A percentile compares a stretch with the other conserved stretches of the same genome.
Conservation (phyloP, 1,284 basidiomycete genomes). For the Trichosporon inkin region DNA sequence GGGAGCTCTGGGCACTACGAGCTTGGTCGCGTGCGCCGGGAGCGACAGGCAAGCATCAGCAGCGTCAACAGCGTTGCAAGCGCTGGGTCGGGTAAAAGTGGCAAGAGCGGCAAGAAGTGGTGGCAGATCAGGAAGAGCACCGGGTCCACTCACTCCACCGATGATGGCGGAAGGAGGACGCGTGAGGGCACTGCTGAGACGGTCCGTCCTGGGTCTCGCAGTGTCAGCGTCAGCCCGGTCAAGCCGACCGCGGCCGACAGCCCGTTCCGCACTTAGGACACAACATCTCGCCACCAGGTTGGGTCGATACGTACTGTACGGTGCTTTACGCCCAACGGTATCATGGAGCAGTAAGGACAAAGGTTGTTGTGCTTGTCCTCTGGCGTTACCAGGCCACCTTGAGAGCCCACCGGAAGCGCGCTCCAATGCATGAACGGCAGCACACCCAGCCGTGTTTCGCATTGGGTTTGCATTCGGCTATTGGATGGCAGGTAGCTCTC, state of each 20-base stretch:
- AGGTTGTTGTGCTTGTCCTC: too few relatives aligned
- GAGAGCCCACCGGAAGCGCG: too few relatives aligned
- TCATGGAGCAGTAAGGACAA: too few relatives aligned
- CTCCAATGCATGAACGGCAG: too few relatives aligned
- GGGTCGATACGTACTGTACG: too few relatives aligned
- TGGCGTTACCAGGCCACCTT: too few relatives aligned
- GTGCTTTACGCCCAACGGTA: too few relatives aligned
- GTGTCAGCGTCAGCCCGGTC: neutral
- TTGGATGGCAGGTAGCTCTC: too few relatives aligned
- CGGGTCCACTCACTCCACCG: neutral
- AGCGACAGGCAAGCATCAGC: conserved; percentile 14
- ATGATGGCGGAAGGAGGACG: neutral
- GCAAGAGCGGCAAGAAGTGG: conserved; percentile 2
- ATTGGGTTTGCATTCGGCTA: too few relatives aligned
- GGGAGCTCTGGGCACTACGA: conserved; percentile 15
- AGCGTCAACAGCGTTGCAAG: conserved; percentile 1
- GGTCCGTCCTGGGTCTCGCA: neutral
- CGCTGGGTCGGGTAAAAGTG: neutral
- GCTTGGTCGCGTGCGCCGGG: conserved; percentile 21
- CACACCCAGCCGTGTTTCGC: too few relatives aligned
- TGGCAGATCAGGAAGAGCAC: conserved; percentile 2
- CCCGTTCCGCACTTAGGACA: too few relatives aligned
- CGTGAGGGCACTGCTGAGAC: conserved; percentile 1
- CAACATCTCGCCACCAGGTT: too few relatives aligned
- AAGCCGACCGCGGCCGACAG: neutral